Evolutionary conservation across 2,329 filamentous ascomycete genomes (phyloP).

Genomic region (Raffaelea ambrosiae): DNA sequence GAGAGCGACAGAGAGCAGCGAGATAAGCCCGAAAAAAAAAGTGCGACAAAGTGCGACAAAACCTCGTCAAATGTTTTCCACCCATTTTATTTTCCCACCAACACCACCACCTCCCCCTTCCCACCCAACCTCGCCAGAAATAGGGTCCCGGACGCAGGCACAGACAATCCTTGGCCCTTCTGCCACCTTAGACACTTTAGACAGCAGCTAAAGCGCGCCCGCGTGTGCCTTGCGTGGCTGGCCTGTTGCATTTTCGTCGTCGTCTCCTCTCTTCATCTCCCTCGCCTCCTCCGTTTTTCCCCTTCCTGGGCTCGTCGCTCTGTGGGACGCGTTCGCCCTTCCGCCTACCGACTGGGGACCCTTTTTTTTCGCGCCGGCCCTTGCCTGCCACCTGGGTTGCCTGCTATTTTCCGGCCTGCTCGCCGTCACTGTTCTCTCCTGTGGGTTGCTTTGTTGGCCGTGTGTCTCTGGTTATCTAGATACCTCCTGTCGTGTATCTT

Average conservation of each 20-base stretch:
- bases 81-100: background rate
- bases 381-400: background rate
- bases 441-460: too few relatives aligned
- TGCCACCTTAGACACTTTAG: too few relatives aligned
- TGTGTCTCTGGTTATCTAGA: too few relatives aligned
- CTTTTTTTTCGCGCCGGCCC: constrained; percentile 1
- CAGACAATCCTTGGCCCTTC: too few relatives aligned
- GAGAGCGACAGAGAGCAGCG: too few relatives aligned
- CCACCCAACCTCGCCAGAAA: background rate
- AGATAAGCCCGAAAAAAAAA: too few relatives aligned
- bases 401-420: too few relatives aligned
- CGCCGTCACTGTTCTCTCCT: too few relatives aligned
- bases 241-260: too few relatives aligned
- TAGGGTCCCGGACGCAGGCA: too few relatives aligned
- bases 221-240: too few relatives aligned
- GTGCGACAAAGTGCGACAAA: constrained; percentile 26
- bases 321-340: background rate
- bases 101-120: background rate
- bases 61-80: constrained; percentile 3
- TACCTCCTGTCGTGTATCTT: background rate
- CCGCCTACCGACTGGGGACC: background rate
- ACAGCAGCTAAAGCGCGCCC: too few relatives aligned
- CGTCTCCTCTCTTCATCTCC: background rate
- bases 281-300: background rate
- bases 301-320: background rate